Base-by-base conservation (phyloP, 371 early-diverging fungal species). In the Mucor velutinosus region DNA sequence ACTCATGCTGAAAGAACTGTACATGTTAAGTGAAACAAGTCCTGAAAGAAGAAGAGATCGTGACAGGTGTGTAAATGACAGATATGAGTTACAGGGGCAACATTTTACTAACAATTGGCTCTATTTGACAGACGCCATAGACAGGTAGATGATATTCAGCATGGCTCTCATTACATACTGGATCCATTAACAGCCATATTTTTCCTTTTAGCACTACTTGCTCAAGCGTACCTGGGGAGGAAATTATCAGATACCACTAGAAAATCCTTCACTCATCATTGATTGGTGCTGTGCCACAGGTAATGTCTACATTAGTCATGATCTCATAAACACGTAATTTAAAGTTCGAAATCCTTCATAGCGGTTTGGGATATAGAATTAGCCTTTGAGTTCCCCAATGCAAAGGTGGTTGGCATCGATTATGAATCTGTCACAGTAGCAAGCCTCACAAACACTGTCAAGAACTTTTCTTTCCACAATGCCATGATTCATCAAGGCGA, bases 231-330 rank as follows among this genome's bases (percentile, higher is more conserved):
- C 68, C 1, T 71, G 72, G 65, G 64, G 71, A 1, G 41, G 66
- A 17, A 78, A 71, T 29, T 73, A 72, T 27, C 65, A 66, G 3
- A 63, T 75, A 35, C 71, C 70, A 19, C 37, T 78, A 6, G 25
- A 73, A 43, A 51, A 72, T 17, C 81, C 81, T 32, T 35, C 64
- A 2, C 43, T 78, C 6, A 78, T 81, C 35, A 64, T 81, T 23
- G 51, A 81, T 56, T 78, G 78, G 76, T 76, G 76, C 27, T 81
- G 78, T 66, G 75, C 78, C 12, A 72, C 75, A 68, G 81, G 81
- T 27, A 65, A 51, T 4, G 35, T 19, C 1, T 10, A 33, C n/a
- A 21, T 47, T 43, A 60, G 2, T 29, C 14, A 59, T 39, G 25
- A 35, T 59, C 39, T 35, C 21, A 58, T 19, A 14, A 35, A 15